Conservation (phyloP, 441 rosid genomes). For the Mallotus repandus region DNA sequence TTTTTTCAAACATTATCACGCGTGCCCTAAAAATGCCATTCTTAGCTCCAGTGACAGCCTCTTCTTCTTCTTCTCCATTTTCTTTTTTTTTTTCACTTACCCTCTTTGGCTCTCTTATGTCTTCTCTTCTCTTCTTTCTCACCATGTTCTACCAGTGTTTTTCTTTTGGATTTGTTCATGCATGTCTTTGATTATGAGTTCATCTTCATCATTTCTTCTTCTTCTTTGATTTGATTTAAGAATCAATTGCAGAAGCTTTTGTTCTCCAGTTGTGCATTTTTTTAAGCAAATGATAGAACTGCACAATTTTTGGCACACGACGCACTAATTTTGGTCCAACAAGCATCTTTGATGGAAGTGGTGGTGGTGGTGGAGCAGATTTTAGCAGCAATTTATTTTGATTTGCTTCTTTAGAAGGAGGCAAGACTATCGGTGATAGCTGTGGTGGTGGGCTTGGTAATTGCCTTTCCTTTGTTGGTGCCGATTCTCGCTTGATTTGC, state of each 20-base stretch:
- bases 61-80: too few species aligned
- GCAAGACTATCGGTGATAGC: constrained; percentile 14
- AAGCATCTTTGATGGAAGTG: constrained; percentile 62
- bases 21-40: too few species aligned
- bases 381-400: constrained; percentile 27
- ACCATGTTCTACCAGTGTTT: too few species aligned
- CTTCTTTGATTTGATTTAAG: too few species aligned
- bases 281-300: constrained; percentile 72
- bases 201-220: too few species aligned
- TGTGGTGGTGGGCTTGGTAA: constrained; percentile 43
- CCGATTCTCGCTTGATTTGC: constrained; percentile 32
- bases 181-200: too few species aligned
- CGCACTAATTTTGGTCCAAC: constrained; percentile 52
- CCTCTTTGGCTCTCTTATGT: too few species aligned
- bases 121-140: too few species aligned
- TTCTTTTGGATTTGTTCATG: too few species aligned
- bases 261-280: constrained; percentile 48
- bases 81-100: too few species aligned
- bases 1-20: too few species aligned
- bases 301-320: constrained; percentile 75
- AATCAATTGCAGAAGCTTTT: constrained; percentile 16
- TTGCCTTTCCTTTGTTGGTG: constrained; percentile 33
- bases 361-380: constrained; percentile 57
- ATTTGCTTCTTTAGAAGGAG: constrained; percentile 25
- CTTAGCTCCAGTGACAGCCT: too few species aligned